Evolutionary conservation across 441 rosid species (phyloP), one percentile per base, ranked within the genome.

Genomic region (Mallotus repandus): DNA sequence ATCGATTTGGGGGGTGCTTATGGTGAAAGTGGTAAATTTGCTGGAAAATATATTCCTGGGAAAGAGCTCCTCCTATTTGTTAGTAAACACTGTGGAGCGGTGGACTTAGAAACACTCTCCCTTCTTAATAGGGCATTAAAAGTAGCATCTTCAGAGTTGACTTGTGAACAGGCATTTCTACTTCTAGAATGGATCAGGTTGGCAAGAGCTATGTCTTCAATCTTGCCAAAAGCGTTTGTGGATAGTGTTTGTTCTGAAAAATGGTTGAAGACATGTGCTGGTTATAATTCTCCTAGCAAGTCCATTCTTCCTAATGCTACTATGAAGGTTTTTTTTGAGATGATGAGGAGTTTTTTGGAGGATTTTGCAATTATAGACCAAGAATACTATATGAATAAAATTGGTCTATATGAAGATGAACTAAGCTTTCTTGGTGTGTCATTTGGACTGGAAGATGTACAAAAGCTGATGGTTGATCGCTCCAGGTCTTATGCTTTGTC

Each of bases 201-300:
- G 2, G 15, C 15, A 49, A 60, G 59, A 61, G 12, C 7, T 10
- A 46, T 0, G 7, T 0, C 6, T 41, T n/a, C 10, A 5, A 0
- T 5, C 12, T 56, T 57, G 3, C 62, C 54, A 5, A 50, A 46
- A 22, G 49, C 19, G 32, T 71, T 61, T 62, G 43, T 70, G 2
- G 9, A 8, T 14, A 49, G 74, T 48, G 57, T 71, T 45, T 1
- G 46, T 0, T 1, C 7, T 45, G 66, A 58, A 25, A 71, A 60
- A 46, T 71, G 66, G 74, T 49, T 71, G 57, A 71, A 71, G 63
- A 60, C 66, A 4, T 35, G 7, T 0, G 18, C 58, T 32, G 74
- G 74, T 12, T 70, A 48, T 50, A 60, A 12, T 18, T 62, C 74
- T 29, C 66, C 59, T 15, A 45, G 48, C 49, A 43, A 70, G 46